These are phyloP conservation scores for Lachancea cidri DNA, from an alignment of 805 yeast species.

Conservation along the genomic window DNA sequence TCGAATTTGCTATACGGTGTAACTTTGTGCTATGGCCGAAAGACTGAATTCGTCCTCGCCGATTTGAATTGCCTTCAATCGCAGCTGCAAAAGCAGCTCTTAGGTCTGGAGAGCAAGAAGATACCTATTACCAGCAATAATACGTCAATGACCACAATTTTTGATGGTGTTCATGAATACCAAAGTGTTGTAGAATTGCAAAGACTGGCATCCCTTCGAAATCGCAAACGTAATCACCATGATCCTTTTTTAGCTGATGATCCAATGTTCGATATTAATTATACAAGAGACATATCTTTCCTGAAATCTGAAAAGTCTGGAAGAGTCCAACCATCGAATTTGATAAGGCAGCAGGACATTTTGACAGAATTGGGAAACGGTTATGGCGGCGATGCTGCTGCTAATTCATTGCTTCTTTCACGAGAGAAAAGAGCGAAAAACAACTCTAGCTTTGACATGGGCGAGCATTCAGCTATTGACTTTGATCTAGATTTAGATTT, in stretches of 20 bases:
- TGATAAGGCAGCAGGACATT: slow-evolving; percentile 7
- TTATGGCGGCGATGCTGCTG: slow-evolving; percentile 2
- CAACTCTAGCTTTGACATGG: not conserved
- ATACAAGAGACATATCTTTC: slow-evolving; percentile 11
- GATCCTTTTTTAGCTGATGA: slow-evolving; percentile 21
- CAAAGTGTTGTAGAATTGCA: slow-evolving; percentile 9
- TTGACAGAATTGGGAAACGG: slow-evolving; percentile 8
- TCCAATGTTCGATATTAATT: slow-evolving; percentile 23
- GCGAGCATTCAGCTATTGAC: slow-evolving; percentile 17
- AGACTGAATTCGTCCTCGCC: slow-evolving; percentile 28
- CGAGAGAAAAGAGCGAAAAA: not conserved
- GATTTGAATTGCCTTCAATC: slow-evolving; percentile 22
- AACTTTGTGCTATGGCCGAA: slow-evolving; percentile 28
- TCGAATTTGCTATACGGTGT: slow-evolving; percentile 31
- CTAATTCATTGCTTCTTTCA: not conserved
- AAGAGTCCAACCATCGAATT: not conserved
- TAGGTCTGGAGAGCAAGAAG: slow-evolving; percentile 2
- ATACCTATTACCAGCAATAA: not conserved
- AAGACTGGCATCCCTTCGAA: not conserved
- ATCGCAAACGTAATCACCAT: not conserved
- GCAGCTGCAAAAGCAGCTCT: slow-evolving; percentile 19
- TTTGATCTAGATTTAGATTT: slow-evolving; percentile 27
- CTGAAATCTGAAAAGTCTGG: not conserved
- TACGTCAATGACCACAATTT: slow-evolving; percentile 3
- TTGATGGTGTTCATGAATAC: slow-evolving; percentile 11